A percentile compares a stretch with the other conserved stretches of the same genome.
Conservation (phyloP, 805 yeast species). For the Yarrowia yakushimensis region DNA sequence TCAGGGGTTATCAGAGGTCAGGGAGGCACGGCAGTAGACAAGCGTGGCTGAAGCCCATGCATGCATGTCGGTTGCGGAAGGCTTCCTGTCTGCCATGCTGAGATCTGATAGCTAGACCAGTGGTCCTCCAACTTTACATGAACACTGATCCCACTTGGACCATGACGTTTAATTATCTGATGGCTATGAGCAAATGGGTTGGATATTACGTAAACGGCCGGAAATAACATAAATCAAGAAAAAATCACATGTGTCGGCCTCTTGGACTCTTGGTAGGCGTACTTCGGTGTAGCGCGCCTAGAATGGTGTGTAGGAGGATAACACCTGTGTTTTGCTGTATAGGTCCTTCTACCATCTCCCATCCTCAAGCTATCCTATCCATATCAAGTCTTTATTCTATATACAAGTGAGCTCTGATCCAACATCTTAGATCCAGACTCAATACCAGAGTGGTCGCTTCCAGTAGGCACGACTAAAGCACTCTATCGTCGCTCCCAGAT, state of each 20-base stretch:
- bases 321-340: too few relatives aligned
- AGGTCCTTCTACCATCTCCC: background rate
- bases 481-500: slow-evolving; percentile 60
- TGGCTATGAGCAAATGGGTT: background rate
- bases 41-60: background rate
- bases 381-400: background rate
- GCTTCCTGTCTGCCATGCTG: background rate
- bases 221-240: too few relatives aligned
- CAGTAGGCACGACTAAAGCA: background rate
- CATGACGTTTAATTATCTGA: background rate
- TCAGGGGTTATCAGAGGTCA: background rate
- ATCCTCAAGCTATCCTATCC: too few relatives aligned
- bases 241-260: background rate
- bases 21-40: background rate
- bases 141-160: background rate
- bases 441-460: background rate
- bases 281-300: too few relatives aligned
- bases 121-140: background rate
- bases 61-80: background rate
- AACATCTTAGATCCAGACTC: background rate
- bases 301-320: too few relatives aligned
- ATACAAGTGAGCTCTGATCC: background rate
- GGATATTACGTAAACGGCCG: background rate
- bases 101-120: background rate
- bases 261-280: background rate